Evolutionary conservation across 164 flowering plant species (phyloP).

Genomic region (Nymphaea thermarum): DNA sequence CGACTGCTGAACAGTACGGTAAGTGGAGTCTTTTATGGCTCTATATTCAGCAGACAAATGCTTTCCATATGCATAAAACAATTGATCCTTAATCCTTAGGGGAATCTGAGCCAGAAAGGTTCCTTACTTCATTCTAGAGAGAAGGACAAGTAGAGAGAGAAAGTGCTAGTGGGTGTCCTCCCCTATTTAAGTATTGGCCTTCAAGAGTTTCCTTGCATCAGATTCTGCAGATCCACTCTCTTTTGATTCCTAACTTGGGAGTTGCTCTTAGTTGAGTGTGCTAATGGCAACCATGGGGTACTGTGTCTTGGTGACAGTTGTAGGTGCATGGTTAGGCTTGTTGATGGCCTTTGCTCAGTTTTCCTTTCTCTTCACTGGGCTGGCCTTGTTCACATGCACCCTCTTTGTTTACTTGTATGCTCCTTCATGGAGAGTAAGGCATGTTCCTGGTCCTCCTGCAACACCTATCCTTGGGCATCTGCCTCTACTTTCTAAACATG

Average conservation of each 20-base stretch:
- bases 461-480: constrained; percentile 79
- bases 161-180: neutral
- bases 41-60: too few species aligned
- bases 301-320: neutral
- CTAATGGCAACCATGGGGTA: neutral
- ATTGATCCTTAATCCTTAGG: neutral
- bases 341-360: neutral
- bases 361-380: neutral
- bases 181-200: neutral
- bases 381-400: neutral
- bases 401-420: constrained; percentile 42
- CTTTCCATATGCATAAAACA: too few species aligned
- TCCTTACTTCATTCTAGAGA: neutral
- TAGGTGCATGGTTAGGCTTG: neutral
- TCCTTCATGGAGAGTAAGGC: constrained; percentile 80
- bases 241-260: neutral
- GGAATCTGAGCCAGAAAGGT: neutral
- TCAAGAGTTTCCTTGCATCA: neutral
- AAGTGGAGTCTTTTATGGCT: too few species aligned
- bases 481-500: constrained; percentile 73
- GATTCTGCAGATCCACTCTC: neutral
- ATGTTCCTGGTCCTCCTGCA: constrained; percentile 79
- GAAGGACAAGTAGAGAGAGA: neutral
- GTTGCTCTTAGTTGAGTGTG: neutral
- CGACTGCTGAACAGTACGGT: too few species aligned